Conservation (phyloP, 2,329 filamentous ascomycete genomes). For the Colletotrichum salicis region DNA sequence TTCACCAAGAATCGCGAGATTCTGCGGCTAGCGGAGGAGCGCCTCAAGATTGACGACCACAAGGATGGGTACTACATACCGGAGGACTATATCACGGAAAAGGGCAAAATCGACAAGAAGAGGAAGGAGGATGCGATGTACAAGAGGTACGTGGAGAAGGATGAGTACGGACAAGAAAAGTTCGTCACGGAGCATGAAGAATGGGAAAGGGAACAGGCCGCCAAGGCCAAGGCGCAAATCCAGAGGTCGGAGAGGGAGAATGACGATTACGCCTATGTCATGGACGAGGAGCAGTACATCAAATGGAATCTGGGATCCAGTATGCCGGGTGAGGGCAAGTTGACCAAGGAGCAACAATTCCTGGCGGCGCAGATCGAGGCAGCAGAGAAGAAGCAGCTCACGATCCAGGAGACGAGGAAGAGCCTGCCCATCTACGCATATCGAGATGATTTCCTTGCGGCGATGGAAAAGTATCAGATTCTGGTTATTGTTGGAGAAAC, state of each 20-base stretch:
- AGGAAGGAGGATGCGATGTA: constrained; percentile 92
- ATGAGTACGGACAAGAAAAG: constrained; percentile 87
- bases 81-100: constrained; percentile 94
- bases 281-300: constrained; percentile 90
- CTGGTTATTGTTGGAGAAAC: constrained; percentile 95
- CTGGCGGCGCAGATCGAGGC: constrained; percentile 85
- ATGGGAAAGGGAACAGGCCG: constrained; percentile 91
- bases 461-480: constrained; percentile 85
- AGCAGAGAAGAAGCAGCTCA: constrained; percentile 86
- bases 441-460: constrained; percentile 85
- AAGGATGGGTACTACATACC: constrained; percentile 92
- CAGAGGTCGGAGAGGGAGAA: constrained; percentile 78
- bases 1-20: constrained; percentile 90
- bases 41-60: constrained; percentile 89
- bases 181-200: constrained; percentile 95
- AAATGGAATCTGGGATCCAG: constrained; percentile 83
- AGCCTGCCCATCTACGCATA: constrained; percentile 91
- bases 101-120: constrained; percentile 86
- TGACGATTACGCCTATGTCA: constrained; percentile 90
- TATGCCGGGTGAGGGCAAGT: constrained; percentile 76
- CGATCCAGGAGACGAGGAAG: constrained; percentile 91
- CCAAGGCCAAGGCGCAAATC: constrained; percentile 89
- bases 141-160: constrained; percentile 87
- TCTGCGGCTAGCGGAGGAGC: constrained; percentile 82
- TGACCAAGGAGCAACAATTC: constrained; percentile 82